Conservation (phyloP, 257 asterid species). For the Gentiana dahurica region DNA sequence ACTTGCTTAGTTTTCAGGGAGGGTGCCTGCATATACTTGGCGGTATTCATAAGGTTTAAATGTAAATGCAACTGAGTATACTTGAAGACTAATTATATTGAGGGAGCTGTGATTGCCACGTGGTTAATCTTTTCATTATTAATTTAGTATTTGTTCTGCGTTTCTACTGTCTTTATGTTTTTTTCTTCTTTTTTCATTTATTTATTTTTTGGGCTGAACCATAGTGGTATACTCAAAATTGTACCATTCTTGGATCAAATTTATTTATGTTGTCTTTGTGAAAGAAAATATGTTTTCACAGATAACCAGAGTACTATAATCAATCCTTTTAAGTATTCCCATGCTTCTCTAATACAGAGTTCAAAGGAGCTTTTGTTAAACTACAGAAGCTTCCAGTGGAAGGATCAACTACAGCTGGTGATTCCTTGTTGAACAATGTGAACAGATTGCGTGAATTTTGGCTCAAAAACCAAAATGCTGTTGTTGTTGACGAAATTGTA, state of each 20-base stretch:
- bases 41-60: no score
- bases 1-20: no score
- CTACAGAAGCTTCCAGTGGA: constrained; percentile 32
- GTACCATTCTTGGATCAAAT: not conserved
- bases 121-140: no score
- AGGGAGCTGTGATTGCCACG: no score
- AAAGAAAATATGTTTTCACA: not conserved
- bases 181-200: no score
- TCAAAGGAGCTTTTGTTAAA: constrained; percentile 17
- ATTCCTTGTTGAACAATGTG: constrained; percentile 29
- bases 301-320: not conserved
- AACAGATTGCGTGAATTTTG: constrained; percentile 48
- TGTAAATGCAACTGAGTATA: no score
- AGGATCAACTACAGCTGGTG: constrained; percentile 24
- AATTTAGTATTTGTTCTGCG: no score
- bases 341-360: constrained; percentile 22
- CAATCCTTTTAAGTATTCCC: constrained; percentile 2
- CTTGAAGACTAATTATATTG: no score
- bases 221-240: no score
- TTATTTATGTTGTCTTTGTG: constrained; percentile 2
- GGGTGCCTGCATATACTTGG: no score
- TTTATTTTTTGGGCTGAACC: no score
- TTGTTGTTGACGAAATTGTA: constrained; percentile 59
- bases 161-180: no score
- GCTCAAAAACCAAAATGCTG: constrained; percentile 44